Evolutionary conservation across 1,284 basidiomycete genomes (phyloP).

Genomic region (Fomitopsis pinicola): DNA sequence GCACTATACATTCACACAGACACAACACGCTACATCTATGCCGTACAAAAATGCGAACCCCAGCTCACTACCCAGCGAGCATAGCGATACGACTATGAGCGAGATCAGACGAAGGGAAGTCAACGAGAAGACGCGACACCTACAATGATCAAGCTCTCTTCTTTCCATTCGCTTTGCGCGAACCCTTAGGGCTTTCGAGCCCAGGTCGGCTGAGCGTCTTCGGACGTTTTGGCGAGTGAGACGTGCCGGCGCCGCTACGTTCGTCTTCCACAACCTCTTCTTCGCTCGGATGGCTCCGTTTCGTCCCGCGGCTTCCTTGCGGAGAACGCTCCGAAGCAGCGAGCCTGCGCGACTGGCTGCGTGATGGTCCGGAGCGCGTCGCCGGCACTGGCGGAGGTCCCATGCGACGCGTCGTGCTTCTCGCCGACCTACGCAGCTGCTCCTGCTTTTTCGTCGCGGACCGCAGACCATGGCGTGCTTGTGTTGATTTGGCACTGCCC

Average conservation of each 20-base stretch:
- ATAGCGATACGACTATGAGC: too few species aligned
- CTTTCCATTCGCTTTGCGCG: too few species aligned
- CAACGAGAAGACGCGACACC: too few species aligned
- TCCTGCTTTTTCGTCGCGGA: background rate
- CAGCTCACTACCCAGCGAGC: too few species aligned
- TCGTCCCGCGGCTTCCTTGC: background rate
- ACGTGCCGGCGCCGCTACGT: background rate
- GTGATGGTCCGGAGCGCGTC: background rate
- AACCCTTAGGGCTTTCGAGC: background rate
- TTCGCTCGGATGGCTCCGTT: background rate
- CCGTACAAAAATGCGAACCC: too few species aligned
- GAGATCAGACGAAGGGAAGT: too few species aligned
- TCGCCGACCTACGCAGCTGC: background rate
- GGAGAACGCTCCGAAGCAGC: too few species aligned
- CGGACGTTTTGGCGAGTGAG: background rate
- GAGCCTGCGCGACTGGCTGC: background rate
- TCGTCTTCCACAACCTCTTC: background rate
- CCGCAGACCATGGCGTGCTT: background rate
- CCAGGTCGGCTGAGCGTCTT: background rate
- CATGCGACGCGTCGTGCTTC: background rate
- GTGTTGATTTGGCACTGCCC: background rate
- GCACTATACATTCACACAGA: too few species aligned
- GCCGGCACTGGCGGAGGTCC: background rate
- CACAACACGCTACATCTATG: too few species aligned
- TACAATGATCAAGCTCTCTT: too few species aligned